These are phyloP conservation scores for Erythrophleum ivorense DNA, from an alignment of 331 rosid genomes.

Conservation along the genomic window DNA sequence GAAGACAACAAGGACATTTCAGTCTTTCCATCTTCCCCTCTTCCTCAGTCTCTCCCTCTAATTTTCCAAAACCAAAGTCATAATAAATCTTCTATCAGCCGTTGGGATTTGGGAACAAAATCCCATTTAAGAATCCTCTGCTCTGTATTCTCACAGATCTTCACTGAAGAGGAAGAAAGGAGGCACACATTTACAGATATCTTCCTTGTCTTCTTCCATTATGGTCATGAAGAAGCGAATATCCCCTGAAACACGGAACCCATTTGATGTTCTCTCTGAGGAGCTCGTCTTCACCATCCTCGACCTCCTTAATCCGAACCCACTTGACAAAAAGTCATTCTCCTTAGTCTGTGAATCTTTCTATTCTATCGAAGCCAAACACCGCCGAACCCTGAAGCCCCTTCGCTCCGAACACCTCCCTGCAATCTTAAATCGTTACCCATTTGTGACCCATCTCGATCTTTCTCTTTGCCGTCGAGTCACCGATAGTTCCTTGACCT, in stretches of 20 bases:
- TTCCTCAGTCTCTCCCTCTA: neutral
- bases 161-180: neutral
- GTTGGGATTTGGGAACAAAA: neutral
- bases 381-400: constrained; percentile 70
- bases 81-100: neutral
- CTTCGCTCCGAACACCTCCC: constrained; percentile 72
- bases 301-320: constrained; percentile 55
- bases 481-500: constrained; percentile 47
- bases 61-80: constrained; percentile 11
- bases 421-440: constrained; percentile 56
- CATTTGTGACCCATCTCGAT: constrained; percentile 51
- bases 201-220: neutral
- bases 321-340: constrained; percentile 68
- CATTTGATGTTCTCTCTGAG: constrained; percentile 71
- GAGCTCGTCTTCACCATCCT: constrained; percentile 74
- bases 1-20: constrained; percentile 43
- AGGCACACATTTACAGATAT: neutral
- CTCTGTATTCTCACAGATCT: neutral
- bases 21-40: constrained; percentile 34
- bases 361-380: constrained; percentile 66
- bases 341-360: constrained; percentile 65
- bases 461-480: constrained; percentile 81
- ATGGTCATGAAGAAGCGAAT: constrained; percentile 60
- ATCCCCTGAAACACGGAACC: constrained; percentile 28
- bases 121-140: neutral